phyloP scores from a whole-genome alignment of 1,284 basidiomycete species.

The Xerocomus minutiporus region DNA sequence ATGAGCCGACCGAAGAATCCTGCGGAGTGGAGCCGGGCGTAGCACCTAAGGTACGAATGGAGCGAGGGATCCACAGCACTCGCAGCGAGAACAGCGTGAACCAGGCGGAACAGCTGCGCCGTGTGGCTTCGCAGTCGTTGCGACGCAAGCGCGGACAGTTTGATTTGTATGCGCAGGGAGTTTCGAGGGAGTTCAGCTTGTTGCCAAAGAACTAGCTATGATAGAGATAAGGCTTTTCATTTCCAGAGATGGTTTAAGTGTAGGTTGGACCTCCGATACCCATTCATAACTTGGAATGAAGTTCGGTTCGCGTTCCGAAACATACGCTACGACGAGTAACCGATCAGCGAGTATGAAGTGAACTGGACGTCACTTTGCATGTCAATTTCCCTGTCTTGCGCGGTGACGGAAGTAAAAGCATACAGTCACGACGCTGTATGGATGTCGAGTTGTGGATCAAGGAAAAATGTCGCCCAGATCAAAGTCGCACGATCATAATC shows the following conservation, averaged over 20 bases:
- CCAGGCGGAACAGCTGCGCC: not conserved
- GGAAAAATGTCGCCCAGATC: too few species aligned
- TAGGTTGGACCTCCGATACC: not conserved
- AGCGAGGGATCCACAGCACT: not conserved
- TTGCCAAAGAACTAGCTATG: not conserved
- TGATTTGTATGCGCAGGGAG: constrained; percentile 16
- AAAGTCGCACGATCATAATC: too few species aligned
- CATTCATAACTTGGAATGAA: not conserved
- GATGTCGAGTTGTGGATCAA: too few species aligned
- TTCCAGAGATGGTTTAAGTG: too few species aligned
- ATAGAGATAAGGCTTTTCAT: too few species aligned
- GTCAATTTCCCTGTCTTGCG: not conserved
- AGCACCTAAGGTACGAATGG: not conserved
- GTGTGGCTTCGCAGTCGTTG: not conserved
- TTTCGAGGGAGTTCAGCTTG: constrained; percentile 18
- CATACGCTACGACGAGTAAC: too few species aligned
- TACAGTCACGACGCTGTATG: too few species aligned
- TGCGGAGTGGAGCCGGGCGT: not conserved
- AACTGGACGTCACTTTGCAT: not conserved
- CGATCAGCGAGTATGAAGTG: too few species aligned
- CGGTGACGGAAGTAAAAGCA: too few species aligned
- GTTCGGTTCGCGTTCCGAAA: too few species aligned
- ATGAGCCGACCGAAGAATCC: not conserved
- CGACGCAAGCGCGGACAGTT: constrained; percentile 14
- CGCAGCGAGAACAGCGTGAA: constrained; percentile 19